Percentiles rank a stretch among this genome's conserved stretches.
Evolutionary conservation across 352 stramenopile species (phyloP).

Genomic region (Globisporangium abappressorium): DNA sequence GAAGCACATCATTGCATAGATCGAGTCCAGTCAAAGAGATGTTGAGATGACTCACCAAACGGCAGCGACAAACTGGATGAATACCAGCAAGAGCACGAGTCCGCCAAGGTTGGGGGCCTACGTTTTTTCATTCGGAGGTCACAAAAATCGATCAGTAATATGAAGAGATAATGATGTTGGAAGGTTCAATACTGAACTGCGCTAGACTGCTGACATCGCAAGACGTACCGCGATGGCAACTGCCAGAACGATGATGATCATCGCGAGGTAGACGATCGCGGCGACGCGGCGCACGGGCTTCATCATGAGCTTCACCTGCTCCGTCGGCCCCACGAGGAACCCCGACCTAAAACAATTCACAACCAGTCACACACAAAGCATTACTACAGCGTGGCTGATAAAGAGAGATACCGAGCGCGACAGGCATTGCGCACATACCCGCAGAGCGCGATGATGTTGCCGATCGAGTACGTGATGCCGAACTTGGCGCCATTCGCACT

Average conservation of each 20-base stretch:
- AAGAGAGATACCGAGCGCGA: neutral
- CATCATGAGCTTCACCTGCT: slow-evolving; percentile 88
- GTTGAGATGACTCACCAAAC: slow-evolving; percentile 43
- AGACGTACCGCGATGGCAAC: slow-evolving; percentile 60
- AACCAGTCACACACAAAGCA: no score
- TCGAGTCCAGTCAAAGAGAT: neutral
- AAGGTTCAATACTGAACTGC: no score
- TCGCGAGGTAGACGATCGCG: slow-evolving; percentile 66
- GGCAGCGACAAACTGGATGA: slow-evolving; percentile 73
- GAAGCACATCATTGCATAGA: neutral
- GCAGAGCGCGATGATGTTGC: slow-evolving; percentile 82
- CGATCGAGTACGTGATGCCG: slow-evolving; percentile 77
- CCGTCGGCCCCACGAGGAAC: slow-evolving; percentile 74
- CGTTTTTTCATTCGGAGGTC: neutral
- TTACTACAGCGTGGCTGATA: neutral
- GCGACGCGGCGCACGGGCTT: slow-evolving; percentile 76
- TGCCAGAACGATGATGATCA: slow-evolving; percentile 73
- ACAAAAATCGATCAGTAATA: neutral
- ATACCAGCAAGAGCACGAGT: slow-evolving; percentile 73
- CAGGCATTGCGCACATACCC: slow-evolving; percentile 29
- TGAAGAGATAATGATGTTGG: no score
- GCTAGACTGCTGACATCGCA: no score
- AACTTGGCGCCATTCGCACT: slow-evolving; percentile 75
- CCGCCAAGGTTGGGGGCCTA: slow-evolving; percentile 64
- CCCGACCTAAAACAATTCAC: slow-evolving; percentile 41